Evolutionary conservation across 73 alveolate species (phyloP).

Genomic region (Paramecium pentaurelia): DNA sequence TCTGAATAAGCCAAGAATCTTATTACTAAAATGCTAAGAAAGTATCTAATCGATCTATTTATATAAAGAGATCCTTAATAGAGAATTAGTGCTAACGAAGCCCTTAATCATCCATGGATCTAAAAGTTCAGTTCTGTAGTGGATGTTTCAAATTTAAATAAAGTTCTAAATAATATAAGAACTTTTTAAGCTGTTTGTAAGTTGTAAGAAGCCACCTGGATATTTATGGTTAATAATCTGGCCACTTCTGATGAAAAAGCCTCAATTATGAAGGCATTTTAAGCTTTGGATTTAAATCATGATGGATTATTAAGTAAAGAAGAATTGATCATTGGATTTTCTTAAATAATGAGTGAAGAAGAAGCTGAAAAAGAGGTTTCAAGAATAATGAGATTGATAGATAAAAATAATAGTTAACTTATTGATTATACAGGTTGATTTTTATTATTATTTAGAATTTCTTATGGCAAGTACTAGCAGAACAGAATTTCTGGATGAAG

Average conservation of each 20-base stretch:
- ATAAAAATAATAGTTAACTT: conserved; percentile 37
- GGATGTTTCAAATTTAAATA: background rate
- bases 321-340: conserved; percentile 68
- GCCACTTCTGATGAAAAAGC: conserved; percentile 69
- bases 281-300: conserved; percentile 64
- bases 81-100: conserved; percentile 22
- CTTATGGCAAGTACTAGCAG: conserved; percentile 57
- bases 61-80: background rate
- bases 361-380: conserved; percentile 58
- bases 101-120: conserved; percentile 44
- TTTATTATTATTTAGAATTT: background rate
- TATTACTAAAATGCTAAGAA: conserved; percentile 31
- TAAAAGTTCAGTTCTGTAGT: background rate
- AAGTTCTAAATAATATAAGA: conserved; percentile 30
- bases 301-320: conserved; percentile 68
- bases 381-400: conserved; percentile 46
- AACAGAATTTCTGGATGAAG: conserved; percentile 20
- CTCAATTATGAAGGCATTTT: conserved; percentile 42
- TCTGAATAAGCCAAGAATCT: conserved; percentile 49
- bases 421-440: conserved; percentile 57
- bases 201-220: conserved; percentile 46
- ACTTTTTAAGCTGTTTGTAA: conserved; percentile 27
- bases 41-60: background rate
- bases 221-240: conserved; percentile 68
- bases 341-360: conserved; percentile 37